A percentile compares a stretch with the other conserved stretches of the same genome.
Conservation (phyloP, 176 grass and related monocot species). For the Cenchrus fungigraminus region DNA sequence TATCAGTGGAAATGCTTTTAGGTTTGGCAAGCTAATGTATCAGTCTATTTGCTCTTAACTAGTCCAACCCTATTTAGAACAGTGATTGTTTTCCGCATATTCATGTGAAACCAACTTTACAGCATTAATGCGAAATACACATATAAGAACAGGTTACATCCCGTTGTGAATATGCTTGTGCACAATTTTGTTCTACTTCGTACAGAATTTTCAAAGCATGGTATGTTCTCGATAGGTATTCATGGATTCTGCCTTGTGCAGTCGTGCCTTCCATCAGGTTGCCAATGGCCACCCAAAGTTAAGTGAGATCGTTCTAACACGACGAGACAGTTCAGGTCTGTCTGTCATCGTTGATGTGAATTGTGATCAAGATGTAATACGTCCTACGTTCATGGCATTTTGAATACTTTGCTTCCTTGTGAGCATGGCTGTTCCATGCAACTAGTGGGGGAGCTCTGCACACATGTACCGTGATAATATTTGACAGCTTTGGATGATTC, state of each 20-base stretch:
- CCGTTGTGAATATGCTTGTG: not conserved
- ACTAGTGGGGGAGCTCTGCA: not conserved
- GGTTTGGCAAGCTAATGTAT: not conserved
- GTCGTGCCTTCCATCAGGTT: not conserved
- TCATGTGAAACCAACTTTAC: not conserved
- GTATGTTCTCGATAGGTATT: not conserved
- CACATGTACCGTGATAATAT: not conserved
- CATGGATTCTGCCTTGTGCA: not conserved
- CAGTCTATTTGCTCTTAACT: not conserved
- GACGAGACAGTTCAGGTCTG: too few species aligned
- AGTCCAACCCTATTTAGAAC: not conserved
- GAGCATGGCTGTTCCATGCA: not conserved
- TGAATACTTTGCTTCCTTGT: not conserved
- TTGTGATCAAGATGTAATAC: too few species aligned
- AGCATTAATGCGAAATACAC: not conserved
- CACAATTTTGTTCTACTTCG: not conserved
- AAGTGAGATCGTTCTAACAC: too few species aligned
- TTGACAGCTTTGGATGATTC: not conserved
- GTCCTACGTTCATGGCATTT: not conserved
- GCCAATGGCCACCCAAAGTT: not conserved
- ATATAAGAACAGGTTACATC: not conserved
- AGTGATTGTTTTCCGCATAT: not conserved
- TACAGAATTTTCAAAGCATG: not conserved
- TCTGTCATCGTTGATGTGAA: too few species aligned
- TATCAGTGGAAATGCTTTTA: not conserved